Percentiles rank a stretch among this genome's conserved stretches.
Conservation (phyloP, 495 filamentous ascomycete genomes). For the Tuber indicum region DNA sequence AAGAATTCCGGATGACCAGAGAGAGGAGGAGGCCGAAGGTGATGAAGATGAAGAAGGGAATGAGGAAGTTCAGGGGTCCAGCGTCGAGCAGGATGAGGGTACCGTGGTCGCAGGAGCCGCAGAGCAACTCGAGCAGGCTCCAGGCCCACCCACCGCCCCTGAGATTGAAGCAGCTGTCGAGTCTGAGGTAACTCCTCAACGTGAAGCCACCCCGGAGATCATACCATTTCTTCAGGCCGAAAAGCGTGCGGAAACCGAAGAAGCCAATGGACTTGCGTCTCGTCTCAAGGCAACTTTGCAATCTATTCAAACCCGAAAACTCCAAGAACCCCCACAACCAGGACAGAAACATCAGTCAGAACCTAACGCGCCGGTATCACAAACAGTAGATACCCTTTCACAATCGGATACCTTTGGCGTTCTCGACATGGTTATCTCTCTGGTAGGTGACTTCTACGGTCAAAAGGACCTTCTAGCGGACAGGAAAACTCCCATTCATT, state of each 20-base stretch:
- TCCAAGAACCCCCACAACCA: background rate
- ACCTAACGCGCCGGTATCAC: background rate
- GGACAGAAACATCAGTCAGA: background rate
- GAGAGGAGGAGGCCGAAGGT: slow-evolving; percentile 10
- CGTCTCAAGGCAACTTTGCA: background rate
- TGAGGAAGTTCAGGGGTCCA: background rate
- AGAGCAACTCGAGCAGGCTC: background rate
- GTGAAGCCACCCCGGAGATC: background rate
- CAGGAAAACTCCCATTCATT: slow-evolving; percentile 12
- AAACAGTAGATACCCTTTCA: background rate
- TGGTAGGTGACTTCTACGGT: slow-evolving; percentile 84
- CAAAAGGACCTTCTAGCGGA: slow-evolving; percentile 74
- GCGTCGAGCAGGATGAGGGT: background rate
- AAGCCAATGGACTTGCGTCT: background rate
- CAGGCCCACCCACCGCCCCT: background rate
- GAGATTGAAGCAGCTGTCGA: background rate
- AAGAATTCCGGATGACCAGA: slow-evolving; percentile 9
- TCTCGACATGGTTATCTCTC: slow-evolving; percentile 85
- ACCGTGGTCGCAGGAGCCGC: background rate
- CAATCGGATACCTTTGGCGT: slow-evolving; percentile 44
- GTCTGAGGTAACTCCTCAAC: background rate
- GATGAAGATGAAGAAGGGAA: slow-evolving; percentile 8
- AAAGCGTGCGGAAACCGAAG: background rate
- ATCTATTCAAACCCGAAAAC: background rate
- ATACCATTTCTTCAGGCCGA: background rate